Conservation (phyloP, 352 stramenopile genomes). For the Phytophthora quininea region DNA sequence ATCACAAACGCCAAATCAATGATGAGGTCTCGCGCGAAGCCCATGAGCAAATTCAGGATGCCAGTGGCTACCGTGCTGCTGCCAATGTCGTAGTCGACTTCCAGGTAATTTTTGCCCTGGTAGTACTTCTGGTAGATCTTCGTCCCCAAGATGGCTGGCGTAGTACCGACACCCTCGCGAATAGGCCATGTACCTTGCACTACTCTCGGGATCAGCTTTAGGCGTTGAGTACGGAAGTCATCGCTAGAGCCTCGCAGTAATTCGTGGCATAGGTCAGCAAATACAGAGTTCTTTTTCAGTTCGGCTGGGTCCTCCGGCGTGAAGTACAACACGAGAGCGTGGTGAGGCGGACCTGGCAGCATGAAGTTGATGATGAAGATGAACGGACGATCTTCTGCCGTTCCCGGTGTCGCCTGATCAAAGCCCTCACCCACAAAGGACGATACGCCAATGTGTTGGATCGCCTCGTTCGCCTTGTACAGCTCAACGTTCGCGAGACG, state of each 20-base stretch:
- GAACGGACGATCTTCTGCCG: conserved; percentile 43
- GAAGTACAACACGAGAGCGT: conserved; percentile 85
- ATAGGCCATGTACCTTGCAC: conserved; percentile 91
- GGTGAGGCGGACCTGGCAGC: conserved; percentile 65
- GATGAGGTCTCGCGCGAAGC: conserved; percentile 70
- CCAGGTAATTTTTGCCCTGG: conserved; percentile 67
- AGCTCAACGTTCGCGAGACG: conserved; percentile 75
- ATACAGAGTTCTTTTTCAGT: conserved; percentile 70
- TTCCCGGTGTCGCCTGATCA: conserved; percentile 13
- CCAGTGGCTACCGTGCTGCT: conserved; percentile 75
- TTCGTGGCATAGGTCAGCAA: conserved; percentile 72
- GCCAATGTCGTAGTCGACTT: conserved; percentile 82
- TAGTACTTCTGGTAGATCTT: conserved; percentile 89
- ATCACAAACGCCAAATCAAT: conserved; percentile 88
- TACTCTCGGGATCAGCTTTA: conserved; percentile 92
- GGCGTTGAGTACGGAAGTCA: conserved; percentile 75
- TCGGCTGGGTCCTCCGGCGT: conserved; percentile 66
- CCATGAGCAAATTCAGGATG: conserved; percentile 75
- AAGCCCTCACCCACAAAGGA: conserved; percentile 61
- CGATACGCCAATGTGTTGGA: conserved; percentile 73
- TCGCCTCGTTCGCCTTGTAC: conserved; percentile 56
- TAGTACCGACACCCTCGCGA: conserved; percentile 85
- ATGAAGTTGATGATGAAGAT: conserved; percentile 87
- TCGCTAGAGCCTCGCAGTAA: conserved; percentile 61
- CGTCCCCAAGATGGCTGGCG: conserved; percentile 89